Conservation (phyloP, 257 asterid species). For the Solanum sejunctum region DNA sequence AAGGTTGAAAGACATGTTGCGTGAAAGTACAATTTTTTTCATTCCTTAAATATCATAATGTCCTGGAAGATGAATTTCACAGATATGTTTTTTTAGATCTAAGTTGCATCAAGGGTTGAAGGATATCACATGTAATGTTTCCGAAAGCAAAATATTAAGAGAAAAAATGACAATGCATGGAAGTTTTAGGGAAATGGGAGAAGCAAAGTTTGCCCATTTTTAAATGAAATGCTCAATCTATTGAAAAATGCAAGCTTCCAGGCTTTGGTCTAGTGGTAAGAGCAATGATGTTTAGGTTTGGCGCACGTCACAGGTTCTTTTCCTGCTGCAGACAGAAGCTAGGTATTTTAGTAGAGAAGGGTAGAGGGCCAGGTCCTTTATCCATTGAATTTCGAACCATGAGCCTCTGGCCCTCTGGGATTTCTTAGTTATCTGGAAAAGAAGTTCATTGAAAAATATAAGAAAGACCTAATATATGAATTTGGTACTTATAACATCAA, state of each 20-base stretch:
- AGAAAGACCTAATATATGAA: background rate
- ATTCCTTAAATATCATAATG: background rate
- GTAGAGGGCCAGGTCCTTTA: background rate
- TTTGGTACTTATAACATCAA: background rate
- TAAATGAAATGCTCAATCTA: background rate
- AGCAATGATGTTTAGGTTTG: background rate
- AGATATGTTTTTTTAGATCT: background rate
- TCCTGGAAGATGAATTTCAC: background rate
- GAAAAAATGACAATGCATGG: background rate
- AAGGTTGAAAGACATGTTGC: background rate
- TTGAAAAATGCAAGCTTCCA: background rate
- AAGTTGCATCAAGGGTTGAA: background rate
- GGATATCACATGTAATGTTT: background rate
- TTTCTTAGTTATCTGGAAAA: background rate
- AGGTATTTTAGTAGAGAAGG: background rate
- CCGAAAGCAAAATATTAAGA: background rate
- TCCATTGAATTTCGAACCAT: background rate
- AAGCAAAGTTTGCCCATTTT: background rate
- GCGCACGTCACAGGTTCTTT: background rate
- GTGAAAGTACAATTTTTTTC: background rate
- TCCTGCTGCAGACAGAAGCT: background rate
- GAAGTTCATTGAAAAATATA: background rate
- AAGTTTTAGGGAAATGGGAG: background rate
- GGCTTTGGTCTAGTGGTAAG: background rate
- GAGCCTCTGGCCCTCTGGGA: background rate